Evolutionary conservation across 2,329 filamentous ascomycete species (phyloP).

Genomic region (Colletotrichum higginsianum): DNA sequence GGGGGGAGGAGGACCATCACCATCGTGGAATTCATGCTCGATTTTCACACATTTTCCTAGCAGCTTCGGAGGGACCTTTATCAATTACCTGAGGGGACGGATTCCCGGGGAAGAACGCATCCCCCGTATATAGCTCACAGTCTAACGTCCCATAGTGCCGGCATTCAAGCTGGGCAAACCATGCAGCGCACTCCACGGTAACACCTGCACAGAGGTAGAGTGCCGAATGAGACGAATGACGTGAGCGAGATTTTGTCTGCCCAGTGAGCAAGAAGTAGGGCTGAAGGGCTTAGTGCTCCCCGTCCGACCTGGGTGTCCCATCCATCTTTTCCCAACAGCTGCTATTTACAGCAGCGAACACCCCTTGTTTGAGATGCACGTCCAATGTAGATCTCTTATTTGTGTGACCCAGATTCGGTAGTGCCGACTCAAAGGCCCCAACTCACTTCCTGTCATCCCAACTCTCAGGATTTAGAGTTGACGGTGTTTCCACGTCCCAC

Average conservation of each 20-base stretch:
- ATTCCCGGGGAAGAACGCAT: too few relatives aligned
- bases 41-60: too few relatives aligned
- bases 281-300: neutral
- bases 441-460: neutral
- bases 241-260: neutral
- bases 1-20: too few relatives aligned
- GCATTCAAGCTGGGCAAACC: too few relatives aligned
- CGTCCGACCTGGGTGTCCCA: neutral
- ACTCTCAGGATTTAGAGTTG: neutral
- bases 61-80: too few relatives aligned
- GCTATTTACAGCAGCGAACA: slow-evolving; percentile 14
- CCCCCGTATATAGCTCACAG: too few relatives aligned
- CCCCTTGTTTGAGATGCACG: slow-evolving; percentile 11
- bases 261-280: neutral
- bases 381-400: slow-evolving; percentile 2
- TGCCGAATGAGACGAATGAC: too few relatives aligned
- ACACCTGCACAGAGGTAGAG: too few relatives aligned
- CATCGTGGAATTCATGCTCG: too few relatives aligned
- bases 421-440: neutral
- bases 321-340: neutral
- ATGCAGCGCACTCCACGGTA: too few relatives aligned
- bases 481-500: neutral
- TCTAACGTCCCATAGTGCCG: too few relatives aligned
- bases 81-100: too few relatives aligned
- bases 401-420: slow-evolving; percentile 7